Conservation (phyloP, 805 yeast genomes). For the Cyberlindnera veronae region DNA sequence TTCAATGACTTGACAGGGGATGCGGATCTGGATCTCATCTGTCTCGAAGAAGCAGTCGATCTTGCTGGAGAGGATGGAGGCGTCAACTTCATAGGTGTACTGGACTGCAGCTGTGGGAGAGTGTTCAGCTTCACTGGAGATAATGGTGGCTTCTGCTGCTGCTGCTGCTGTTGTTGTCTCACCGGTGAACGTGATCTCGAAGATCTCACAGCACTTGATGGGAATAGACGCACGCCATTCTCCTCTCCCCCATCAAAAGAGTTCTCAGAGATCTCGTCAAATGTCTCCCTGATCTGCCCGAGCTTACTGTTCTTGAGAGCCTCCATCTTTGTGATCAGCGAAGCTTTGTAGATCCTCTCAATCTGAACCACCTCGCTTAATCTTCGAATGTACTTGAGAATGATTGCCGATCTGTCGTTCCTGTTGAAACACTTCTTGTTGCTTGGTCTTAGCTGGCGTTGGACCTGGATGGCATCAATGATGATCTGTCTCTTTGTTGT, state of each 20-base stretch:
- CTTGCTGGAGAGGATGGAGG: conserved; percentile 15
- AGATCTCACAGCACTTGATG: conserved; percentile 16
- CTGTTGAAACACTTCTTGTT: conserved; percentile 29
- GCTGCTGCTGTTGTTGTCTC: too few species aligned
- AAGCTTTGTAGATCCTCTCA: conserved; percentile 57
- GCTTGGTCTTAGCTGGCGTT: conserved; percentile 25
- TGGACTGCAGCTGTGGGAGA: conserved; percentile 3
- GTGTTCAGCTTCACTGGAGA: conserved; percentile 19
- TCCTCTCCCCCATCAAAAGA: conserved; percentile 6
- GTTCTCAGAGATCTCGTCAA: conserved; percentile 7
- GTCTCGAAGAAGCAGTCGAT: conserved; percentile 13
- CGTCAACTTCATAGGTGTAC: conserved; percentile 6
- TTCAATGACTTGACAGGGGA: conserved; percentile 25
- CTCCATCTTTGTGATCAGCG: conserved; percentile 22
- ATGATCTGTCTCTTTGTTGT: conserved; percentile 40
- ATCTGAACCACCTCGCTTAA: conserved; percentile 63
- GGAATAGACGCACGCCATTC: conserved; percentile 19
- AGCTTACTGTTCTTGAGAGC: conserved; percentile 7
- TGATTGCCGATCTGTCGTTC: conserved; percentile 42
- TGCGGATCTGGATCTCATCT: conserved; percentile 23
- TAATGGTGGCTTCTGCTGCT: conserved; percentile 9
- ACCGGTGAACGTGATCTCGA: conserved; percentile 23
- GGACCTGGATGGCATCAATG: conserved; percentile 30
- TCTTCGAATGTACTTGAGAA: conserved; percentile 44
- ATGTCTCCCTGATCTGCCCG: conserved; percentile 15